Conservation (phyloP, 1,139 yeast species). For the Hemisphaericaspora xylofermentans region DNA sequence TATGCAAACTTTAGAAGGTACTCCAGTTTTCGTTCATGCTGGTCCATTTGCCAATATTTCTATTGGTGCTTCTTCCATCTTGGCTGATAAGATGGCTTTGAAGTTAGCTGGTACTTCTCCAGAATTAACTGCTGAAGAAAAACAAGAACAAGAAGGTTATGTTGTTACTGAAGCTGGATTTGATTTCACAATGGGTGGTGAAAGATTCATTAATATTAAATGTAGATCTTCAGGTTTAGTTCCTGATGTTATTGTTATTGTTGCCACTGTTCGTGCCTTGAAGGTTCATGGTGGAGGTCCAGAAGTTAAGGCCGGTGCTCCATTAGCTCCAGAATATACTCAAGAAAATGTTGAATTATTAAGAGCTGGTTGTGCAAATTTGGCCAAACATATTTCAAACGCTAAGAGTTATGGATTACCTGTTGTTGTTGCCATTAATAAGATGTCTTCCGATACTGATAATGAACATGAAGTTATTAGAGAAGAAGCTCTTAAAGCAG, state of each 20-base stretch:
- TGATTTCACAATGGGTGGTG: slow-evolving; percentile 99
- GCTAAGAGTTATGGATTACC: slow-evolving; percentile 88
- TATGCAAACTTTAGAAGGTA: slow-evolving; percentile 98
- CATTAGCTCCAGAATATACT: slow-evolving; percentile 83
- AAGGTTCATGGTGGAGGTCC: slow-evolving; percentile 99
- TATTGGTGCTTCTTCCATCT: slow-evolving; percentile 92
- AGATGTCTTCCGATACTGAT: slow-evolving; percentile 81
- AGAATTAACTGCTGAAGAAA: slow-evolving; percentile 48
- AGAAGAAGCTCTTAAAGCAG: slow-evolving; percentile 85
- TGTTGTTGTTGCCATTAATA: slow-evolving; percentile 93
- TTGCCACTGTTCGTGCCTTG: slow-evolving; percentile 95
- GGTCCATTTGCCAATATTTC: slow-evolving; percentile 99
- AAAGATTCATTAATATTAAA: slow-evolving; percentile 93
- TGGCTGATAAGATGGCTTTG: slow-evolving; percentile 94
- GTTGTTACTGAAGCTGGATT: slow-evolving; percentile 98
- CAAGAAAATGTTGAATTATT: slow-evolving; percentile 85
- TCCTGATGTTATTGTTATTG: slow-evolving; percentile 93
- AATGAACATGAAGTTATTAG: slow-evolving; percentile 83
- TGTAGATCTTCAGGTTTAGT: slow-evolving; percentile 89
- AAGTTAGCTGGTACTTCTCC: slow-evolving; percentile 78
- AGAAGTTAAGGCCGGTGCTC: slow-evolving; percentile 92
- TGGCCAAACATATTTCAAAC: slow-evolving; percentile 87
- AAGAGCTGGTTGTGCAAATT: slow-evolving; percentile 81
- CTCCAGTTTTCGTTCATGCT: slow-evolving; percentile 97
- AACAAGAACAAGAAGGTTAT: slow-evolving; percentile 71